phyloP scores from a whole-genome alignment of 306 rosid genomes.

The Geum urbanum region DNA sequence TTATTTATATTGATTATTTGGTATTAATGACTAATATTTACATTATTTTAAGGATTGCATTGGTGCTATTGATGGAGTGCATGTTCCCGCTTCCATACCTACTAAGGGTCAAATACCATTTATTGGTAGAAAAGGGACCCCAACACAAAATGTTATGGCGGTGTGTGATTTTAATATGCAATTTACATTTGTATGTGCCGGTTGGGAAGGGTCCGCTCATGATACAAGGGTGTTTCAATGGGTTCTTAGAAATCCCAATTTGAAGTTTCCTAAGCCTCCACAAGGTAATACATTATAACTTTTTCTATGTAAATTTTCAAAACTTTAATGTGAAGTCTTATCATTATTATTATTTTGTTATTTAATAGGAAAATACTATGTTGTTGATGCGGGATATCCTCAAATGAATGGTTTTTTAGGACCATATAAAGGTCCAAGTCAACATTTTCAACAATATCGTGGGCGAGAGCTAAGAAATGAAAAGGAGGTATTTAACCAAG shows the following conservation, averaged over 20 bases:
- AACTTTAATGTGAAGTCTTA: too few species aligned
- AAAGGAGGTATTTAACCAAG: too few species aligned
- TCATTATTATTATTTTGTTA: too few species aligned
- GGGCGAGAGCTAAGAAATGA: too few species aligned
- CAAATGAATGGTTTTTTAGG: too few species aligned
- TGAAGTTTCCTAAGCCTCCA: neutral
- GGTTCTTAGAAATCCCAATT: neutral
- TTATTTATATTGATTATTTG: too few species aligned
- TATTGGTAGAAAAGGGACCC: neutral
- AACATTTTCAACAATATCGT: too few species aligned
- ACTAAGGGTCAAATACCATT: neutral
- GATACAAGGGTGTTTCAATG: neutral
- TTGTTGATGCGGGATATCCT: too few species aligned
- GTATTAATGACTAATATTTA: too few species aligned
- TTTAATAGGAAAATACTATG: too few species aligned
- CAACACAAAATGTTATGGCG: neutral
- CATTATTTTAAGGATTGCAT: conserved; percentile 5
- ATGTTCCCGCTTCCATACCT: neutral
- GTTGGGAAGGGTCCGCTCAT: neutral
- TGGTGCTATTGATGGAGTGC: neutral
- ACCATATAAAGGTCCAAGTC: too few species aligned
- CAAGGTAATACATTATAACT: neutral
- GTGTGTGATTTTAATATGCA: neutral
- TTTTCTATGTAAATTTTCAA: too few species aligned
- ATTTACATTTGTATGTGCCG: neutral